These are phyloP conservation scores for Xerocomus tenax DNA, from an alignment of 1,284 basidiomycete genomes.

Conservation along the genomic window DNA sequence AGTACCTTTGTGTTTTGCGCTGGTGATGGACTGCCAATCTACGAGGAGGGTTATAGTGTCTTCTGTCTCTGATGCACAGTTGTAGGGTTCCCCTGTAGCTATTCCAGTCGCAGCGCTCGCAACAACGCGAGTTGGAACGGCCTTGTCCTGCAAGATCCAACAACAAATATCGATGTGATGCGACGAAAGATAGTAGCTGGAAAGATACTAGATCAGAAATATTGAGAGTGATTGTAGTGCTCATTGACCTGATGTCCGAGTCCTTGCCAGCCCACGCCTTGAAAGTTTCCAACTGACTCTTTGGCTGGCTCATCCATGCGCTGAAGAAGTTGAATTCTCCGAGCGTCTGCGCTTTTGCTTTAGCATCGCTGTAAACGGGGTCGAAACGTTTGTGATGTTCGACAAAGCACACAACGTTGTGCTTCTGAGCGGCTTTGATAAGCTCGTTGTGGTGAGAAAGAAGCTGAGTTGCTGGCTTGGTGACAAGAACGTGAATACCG, in stretches of 20 bases:
- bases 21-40: slow-evolving; percentile 77
- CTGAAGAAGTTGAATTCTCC: slow-evolving; percentile 91
- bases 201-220: slow-evolving; percentile 5
- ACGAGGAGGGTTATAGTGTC: slow-evolving; percentile 92
- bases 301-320: slow-evolving; percentile 92
- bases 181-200: slow-evolving; percentile 86
- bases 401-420: slow-evolving; percentile 83
- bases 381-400: slow-evolving; percentile 88
- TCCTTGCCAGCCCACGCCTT: slow-evolving; percentile 90
- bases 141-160: slow-evolving; percentile 83
- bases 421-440: slow-evolving; percentile 63
- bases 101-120: slow-evolving; percentile 85
- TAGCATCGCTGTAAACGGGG: slow-evolving; percentile 87
- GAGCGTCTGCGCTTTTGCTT: slow-evolving; percentile 62
- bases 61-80: slow-evolving; percentile 77
- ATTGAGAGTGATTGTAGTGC: not conserved
- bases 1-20: slow-evolving; percentile 64
- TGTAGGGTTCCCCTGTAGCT: slow-evolving; percentile 77
- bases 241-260: slow-evolving; percentile 71
- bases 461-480: slow-evolving; percentile 86
- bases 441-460: slow-evolving; percentile 76
- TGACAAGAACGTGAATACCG: slow-evolving; percentile 81
- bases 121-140: slow-evolving; percentile 72
- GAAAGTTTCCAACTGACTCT: slow-evolving; percentile 89
- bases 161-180: slow-evolving; percentile 89